These are phyloP conservation scores for Hortiboletus rubellus DNA, from an alignment of 1,284 basidiomycete species.

Conservation along the genomic window DNA sequence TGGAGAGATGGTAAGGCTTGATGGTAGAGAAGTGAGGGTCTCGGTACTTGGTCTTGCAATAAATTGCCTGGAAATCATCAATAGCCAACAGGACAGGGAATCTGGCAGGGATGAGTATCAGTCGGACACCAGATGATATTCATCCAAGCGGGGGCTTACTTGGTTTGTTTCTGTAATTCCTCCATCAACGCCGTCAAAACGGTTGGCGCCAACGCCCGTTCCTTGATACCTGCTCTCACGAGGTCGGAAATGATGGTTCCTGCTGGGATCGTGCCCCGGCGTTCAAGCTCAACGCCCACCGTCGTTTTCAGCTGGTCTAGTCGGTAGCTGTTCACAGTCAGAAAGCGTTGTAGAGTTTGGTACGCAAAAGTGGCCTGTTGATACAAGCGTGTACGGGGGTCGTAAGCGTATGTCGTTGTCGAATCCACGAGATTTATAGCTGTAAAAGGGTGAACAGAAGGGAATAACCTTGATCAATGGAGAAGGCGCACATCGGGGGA, in stretches of 20 bases:
- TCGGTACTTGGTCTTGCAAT: conserved; percentile 70
- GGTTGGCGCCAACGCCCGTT: conserved; percentile 55
- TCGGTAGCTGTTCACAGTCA: conserved; percentile 52
- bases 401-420: conserved; percentile 74
- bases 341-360: conserved; percentile 59
- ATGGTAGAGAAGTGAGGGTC: conserved; percentile 76
- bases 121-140: not conserved
- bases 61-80: conserved; percentile 86
- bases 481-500: conserved; percentile 69
- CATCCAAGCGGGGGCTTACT: conserved; percentile 43
- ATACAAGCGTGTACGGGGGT: conserved; percentile 75
- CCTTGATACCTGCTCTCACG: conserved; percentile 58
- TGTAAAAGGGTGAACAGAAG: conserved; percentile 22
- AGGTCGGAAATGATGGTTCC: conserved; percentile 59
- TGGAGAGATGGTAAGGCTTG: conserved; percentile 78
- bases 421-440: conserved; percentile 79
- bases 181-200: conserved; percentile 68
- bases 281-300: conserved; percentile 47
- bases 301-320: conserved; percentile 43
- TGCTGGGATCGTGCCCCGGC: conserved; percentile 44
- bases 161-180: conserved; percentile 66
- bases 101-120: conserved; percentile 31
- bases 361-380: conserved; percentile 69
- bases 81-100: conserved; percentile 81
- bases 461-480: not conserved